Conservation (phyloP, 352 stramenopile species). For the Phytophthora tubulina region DNA sequence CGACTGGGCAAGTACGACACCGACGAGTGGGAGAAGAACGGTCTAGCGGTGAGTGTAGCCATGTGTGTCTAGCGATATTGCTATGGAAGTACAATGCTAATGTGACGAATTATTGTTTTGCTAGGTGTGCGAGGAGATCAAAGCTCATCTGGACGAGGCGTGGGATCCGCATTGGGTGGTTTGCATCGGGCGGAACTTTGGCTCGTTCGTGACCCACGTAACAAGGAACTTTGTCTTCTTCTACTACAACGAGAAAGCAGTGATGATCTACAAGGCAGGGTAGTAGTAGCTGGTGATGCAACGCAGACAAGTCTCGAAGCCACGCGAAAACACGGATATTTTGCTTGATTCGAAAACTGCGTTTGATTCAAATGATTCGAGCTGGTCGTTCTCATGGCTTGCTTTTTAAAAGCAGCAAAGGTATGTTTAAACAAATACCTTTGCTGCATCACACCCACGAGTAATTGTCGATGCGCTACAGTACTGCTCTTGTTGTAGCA, state of each 20-base stretch:
- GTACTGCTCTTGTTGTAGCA: background rate
- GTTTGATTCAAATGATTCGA: no score
- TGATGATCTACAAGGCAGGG: slow-evolving; percentile 90
- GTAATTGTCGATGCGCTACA: no score
- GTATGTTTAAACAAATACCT: no score
- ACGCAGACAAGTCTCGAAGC: no score
- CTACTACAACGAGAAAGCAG: slow-evolving; percentile 89
- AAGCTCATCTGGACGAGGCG: slow-evolving; percentile 74
- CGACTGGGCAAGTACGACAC: slow-evolving; percentile 74
- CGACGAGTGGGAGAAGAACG: slow-evolving; percentile 89
- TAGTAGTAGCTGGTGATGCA: slow-evolving; percentile 28
- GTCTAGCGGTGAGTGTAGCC: slow-evolving; percentile 53
- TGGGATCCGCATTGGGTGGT: slow-evolving; percentile 90
- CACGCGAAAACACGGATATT: background rate
- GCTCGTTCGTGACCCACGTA: slow-evolving; percentile 94
- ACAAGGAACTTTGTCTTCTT: slow-evolving; percentile 94
- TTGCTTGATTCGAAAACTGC: background rate
- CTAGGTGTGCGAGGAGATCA: slow-evolving; percentile 85
- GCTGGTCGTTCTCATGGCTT: no score
- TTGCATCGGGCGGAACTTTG: slow-evolving; percentile 93
- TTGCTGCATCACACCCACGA: no score
- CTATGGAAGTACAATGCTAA: background rate
- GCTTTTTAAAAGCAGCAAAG: no score
- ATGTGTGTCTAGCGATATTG: background rate
- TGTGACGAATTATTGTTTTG: background rate